These are phyloP conservation scores for Ulota crispa DNA, from an alignment of 225 moss, liverwort and hornwort genomes.

Conservation along the genomic window DNA sequence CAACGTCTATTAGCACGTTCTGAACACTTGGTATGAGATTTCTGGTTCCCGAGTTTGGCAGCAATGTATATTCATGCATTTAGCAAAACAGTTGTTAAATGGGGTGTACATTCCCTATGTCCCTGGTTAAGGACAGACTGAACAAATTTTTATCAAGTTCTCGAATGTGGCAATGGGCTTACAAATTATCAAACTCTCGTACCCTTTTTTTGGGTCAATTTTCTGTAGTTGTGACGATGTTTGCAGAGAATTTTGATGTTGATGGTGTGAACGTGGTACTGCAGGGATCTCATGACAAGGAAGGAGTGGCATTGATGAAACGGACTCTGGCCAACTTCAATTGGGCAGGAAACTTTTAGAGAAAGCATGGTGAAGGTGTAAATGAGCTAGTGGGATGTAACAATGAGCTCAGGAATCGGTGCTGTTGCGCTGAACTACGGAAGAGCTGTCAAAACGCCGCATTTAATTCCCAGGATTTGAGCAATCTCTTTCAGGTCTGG, in stretches of 20 bases:
- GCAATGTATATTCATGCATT: background rate
- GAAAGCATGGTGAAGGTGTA: background rate
- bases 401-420: slow-evolving; percentile 19
- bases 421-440: background rate
- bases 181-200: background rate
- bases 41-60: background rate
- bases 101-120: background rate
- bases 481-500: background rate
- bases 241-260: background rate
- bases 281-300: slow-evolving; percentile 40
- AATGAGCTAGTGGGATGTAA: slow-evolving; percentile 27
- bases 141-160: background rate
- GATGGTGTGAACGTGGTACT: background rate
- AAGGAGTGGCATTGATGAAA: slow-evolving; percentile 54
- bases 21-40: background rate
- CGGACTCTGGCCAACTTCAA: slow-evolving; percentile 48
- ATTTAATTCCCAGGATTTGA: background rate
- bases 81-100: background rate
- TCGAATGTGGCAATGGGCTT: background rate
- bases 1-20: background rate
- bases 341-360: slow-evolving; percentile 44
- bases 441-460: background rate
- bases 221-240: background rate
- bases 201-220: background rate
- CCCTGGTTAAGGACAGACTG: no score